These are phyloP conservation scores for Arachnomyces sp. DNA, from an alignment of 2,329 filamentous ascomycete genomes.

Conservation along the genomic window DNA sequence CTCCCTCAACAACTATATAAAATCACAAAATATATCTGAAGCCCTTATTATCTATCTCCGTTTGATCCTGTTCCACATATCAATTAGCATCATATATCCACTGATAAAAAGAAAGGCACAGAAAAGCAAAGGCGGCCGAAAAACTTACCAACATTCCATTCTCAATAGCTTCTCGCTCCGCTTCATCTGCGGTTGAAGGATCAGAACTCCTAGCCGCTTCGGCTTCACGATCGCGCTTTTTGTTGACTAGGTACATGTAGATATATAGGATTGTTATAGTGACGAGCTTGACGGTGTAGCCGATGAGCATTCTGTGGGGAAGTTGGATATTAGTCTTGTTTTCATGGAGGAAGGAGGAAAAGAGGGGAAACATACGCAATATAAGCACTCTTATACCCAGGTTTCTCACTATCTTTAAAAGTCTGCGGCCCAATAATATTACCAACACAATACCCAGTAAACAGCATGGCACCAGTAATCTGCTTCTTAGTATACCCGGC, in stretches of 20 bases:
- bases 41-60: slow-evolving; percentile 17
- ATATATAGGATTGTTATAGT: slow-evolving; percentile 22
- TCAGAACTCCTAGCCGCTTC: not conserved
- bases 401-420: slow-evolving; percentile 31
- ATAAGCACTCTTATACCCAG: slow-evolving; percentile 1
- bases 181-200: too few species aligned
- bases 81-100: not conserved
- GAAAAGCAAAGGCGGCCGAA: not conserved
- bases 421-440: slow-evolving; percentile 51
- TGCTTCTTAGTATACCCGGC: slow-evolving; percentile 52
- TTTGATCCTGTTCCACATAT: slow-evolving; percentile 1
- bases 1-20: too few species aligned
- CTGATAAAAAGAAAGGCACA: not conserved
- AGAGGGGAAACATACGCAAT: not conserved
- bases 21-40: slow-evolving; percentile 4
- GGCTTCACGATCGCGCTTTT: slow-evolving; percentile 2
- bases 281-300: slow-evolving; percentile 29
- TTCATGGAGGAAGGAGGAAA: not conserved
- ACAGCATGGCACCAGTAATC: slow-evolving; percentile 43
- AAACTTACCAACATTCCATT: slow-evolving; percentile 2
- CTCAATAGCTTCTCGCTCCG: not conserved
- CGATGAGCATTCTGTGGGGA: slow-evolving; percentile 52
- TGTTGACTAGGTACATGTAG: slow-evolving; percentile 6
- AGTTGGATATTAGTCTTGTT: not conserved
- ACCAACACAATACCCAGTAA: slow-evolving; percentile 48